These are phyloP conservation scores for Wilcoxina mikolae DNA, from an alignment of 495 filamentous ascomycete species.

Conservation along the genomic window DNA sequence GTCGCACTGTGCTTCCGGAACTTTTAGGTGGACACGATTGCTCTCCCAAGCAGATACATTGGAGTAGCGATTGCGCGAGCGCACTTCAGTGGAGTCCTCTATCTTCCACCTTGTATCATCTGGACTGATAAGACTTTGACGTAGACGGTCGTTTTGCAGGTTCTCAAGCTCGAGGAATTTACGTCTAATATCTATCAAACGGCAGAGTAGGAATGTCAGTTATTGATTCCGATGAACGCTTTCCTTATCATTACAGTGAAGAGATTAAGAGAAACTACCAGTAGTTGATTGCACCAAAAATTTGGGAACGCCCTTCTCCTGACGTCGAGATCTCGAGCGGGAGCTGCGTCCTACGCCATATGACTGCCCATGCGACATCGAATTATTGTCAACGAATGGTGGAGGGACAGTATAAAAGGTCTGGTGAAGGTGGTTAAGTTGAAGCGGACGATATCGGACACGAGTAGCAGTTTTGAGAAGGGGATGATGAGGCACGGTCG, in stretches of 20 bases:
- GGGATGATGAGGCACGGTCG: neutral
- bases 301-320: constrained; percentile 20
- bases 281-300: constrained; percentile 15
- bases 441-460: neutral
- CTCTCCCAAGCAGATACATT: constrained; percentile 79
- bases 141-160: constrained; percentile 23
- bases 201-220: no score
- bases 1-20: constrained; percentile 63
- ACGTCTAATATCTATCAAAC: constrained; percentile 18
- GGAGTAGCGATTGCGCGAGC: constrained; percentile 47
- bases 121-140: constrained; percentile 9
- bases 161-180: constrained; percentile 22
- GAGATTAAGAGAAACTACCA: constrained; percentile 13
- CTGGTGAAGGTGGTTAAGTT: neutral
- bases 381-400: neutral
- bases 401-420: neutral
- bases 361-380: constrained; percentile 16
- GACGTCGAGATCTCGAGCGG: constrained; percentile 18
- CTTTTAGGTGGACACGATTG: constrained; percentile 69
- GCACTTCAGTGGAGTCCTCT: constrained; percentile 21
- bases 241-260: no score
- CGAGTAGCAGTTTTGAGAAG: neutral
- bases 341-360: constrained; percentile 6
- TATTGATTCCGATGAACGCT: no score
- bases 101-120: constrained; percentile 21